Percentiles rank a stretch among this genome's conserved stretches.
Conservation (phyloP, 164 flowering plant species). For the Sedum album region DNA sequence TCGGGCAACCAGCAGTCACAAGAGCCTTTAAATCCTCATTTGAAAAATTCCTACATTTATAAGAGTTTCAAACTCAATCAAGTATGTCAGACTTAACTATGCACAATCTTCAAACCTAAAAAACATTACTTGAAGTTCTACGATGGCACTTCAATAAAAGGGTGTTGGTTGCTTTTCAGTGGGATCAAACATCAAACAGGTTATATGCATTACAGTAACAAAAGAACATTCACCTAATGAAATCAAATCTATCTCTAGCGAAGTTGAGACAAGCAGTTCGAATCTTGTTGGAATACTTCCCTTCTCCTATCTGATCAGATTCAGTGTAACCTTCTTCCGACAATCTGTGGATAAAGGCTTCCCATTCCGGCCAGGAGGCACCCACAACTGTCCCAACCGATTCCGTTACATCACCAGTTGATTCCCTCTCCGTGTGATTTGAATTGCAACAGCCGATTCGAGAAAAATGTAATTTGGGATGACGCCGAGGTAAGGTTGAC, state of each 20-base stretch:
- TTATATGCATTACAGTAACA: constrained; percentile 9
- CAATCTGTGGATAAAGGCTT: constrained; percentile 48
- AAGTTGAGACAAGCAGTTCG: constrained; percentile 77
- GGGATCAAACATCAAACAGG: constrained; percentile 18
- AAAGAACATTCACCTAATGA: constrained; percentile 40
- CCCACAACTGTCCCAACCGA: constrained; percentile 17
- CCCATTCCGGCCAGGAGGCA: constrained; percentile 83
- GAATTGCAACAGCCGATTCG: no score
- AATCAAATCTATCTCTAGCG: constrained; percentile 44
- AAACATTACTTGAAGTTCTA: no score
- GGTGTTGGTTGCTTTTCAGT: not conserved
- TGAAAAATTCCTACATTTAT: constrained; percentile 44
- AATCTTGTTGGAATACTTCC: constrained; percentile 44
- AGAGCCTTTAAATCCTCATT: constrained; percentile 50
- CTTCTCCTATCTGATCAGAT: constrained; percentile 26
- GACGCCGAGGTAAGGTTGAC: no score
- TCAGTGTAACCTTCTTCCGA: constrained; percentile 41
- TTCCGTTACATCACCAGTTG: not conserved
- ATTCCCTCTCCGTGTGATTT: not conserved
- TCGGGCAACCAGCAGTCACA: constrained; percentile 75
- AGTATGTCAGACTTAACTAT: not conserved
- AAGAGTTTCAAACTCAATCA: not conserved
- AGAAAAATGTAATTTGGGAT: no score
- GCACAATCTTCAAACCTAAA: no score
- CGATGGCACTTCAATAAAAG: not conserved